A percentile compares a stretch with the other conserved stretches of the same genome.
phyloP scores from a whole-genome alignment of 2,329 filamentous ascomycete species.

The Sclerotinia nivalis region DNA sequence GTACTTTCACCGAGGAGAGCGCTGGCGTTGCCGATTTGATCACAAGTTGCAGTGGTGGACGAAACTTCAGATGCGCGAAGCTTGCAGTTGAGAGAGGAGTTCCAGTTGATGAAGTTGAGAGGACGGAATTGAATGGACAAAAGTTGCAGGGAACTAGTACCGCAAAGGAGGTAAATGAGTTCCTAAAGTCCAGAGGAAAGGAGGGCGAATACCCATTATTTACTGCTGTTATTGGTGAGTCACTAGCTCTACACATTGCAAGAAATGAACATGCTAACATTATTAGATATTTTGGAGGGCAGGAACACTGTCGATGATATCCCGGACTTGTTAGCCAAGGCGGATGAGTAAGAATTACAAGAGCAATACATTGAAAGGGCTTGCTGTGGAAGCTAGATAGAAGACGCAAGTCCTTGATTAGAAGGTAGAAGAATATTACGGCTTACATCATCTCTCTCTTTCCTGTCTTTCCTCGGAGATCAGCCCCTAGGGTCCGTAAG shows the following conservation, averaged over 20 bases:
- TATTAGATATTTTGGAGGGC: conserved; percentile 68
- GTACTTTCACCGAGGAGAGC: conserved; percentile 95
- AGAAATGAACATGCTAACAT: conserved; percentile 9
- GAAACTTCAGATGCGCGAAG: conserved; percentile 93
- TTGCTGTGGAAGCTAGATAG: conserved; percentile 13
- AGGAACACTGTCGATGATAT: conserved; percentile 77
- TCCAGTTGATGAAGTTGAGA: conserved; percentile 83
- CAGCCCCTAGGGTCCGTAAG: not conserved
- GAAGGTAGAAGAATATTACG: not conserved
- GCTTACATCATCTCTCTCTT: not conserved
- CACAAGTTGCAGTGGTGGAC: conserved; percentile 86
- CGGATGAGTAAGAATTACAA: conserved; percentile 25
- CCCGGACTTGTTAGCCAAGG: conserved; percentile 54
- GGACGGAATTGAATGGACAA: conserved; percentile 89
- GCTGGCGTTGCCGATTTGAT: conserved; percentile 95
- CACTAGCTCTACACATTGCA: not conserved
- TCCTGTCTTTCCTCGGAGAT: conserved; percentile 14
- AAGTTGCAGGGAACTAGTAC: conserved; percentile 94
- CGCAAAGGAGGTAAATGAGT: conserved; percentile 85
- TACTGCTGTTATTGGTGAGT: conserved; percentile 70
- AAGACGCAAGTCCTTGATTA: conserved; percentile 22
- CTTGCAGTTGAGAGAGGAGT: conserved; percentile 78
- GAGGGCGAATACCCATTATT: conserved; percentile 90
- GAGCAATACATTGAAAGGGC: not conserved
- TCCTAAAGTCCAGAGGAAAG: conserved; percentile 74